Evolutionary conservation across 805 yeast genomes (phyloP).

Genomic region (Saccharomycopsis guyanensis): DNA sequence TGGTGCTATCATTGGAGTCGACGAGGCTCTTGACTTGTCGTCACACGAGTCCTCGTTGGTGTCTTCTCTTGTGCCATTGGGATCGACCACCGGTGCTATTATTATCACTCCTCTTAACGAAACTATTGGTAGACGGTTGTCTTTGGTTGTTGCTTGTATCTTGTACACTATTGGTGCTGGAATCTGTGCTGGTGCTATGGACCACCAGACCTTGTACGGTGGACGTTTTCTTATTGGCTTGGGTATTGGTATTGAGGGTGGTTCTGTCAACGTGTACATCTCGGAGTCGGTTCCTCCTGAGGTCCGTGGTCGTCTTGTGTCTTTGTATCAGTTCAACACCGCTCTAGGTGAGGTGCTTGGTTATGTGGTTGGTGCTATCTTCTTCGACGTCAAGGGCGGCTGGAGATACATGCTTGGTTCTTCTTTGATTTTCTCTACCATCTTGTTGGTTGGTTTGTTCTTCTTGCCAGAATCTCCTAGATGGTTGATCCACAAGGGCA

Average conservation of each 20-base stretch:
- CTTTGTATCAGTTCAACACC: conserved; percentile 55
- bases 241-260: conserved; percentile 63
- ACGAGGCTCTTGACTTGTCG: conserved; percentile 33
- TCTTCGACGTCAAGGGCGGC: conserved; percentile 46
- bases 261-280: conserved; percentile 54
- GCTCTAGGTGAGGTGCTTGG: conserved; percentile 64
- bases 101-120: conserved; percentile 53
- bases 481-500: conserved; percentile 44
- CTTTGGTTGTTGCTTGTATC: conserved; percentile 49
- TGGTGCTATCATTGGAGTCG: conserved; percentile 53
- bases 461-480: conserved; percentile 59
- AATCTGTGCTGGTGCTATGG: conserved; percentile 44
- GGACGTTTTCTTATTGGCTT: conserved; percentile 54
- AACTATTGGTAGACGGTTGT: conserved; percentile 45
- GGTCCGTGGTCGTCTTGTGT: conserved; percentile 54
- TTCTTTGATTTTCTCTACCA: conserved; percentile 49
- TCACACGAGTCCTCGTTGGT: conserved; percentile 43
- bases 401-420: conserved; percentile 66
- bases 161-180: conserved; percentile 57
- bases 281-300: conserved; percentile 52
- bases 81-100: conserved; percentile 58
- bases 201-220: conserved; percentile 44
- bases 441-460: conserved; percentile 42
- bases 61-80: conserved; percentile 58
- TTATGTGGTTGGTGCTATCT: conserved; percentile 55